phyloP scores from a whole-genome alignment of 305 asterid species.

The Fraxinus sp. region DNA sequence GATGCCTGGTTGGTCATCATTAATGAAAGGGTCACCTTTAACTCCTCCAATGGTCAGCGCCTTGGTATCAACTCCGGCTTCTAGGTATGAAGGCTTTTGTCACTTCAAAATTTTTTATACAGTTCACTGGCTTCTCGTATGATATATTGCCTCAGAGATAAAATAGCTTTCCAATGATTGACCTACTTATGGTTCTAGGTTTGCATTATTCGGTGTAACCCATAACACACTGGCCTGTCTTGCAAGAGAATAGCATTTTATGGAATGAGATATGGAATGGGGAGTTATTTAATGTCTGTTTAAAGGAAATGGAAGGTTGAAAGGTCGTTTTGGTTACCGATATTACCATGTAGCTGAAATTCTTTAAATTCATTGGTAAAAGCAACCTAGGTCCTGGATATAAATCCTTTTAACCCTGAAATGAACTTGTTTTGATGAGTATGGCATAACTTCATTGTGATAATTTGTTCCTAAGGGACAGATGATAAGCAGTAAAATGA shows the following conservation, averaged over 20 bases:
- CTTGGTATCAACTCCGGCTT: conserved; percentile 85
- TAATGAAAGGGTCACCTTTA: conserved; percentile 77
- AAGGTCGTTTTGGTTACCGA: neutral
- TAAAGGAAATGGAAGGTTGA: neutral
- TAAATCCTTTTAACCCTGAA: neutral
- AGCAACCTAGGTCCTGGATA: neutral
- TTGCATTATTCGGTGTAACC: conserved; percentile 9
- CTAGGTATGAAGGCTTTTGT: conserved; percentile 60
- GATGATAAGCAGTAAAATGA: conserved; percentile 12
- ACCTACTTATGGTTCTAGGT: conserved; percentile 4
- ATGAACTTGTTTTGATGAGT: neutral
- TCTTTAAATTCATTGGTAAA: neutral
- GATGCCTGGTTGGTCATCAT: conserved; percentile 85
- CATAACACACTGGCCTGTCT: conserved; percentile 11
- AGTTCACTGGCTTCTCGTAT: conserved; percentile 13
- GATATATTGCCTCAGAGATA: conserved; percentile 7
- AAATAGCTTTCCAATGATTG: neutral
- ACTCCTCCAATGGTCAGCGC: conserved; percentile 71
- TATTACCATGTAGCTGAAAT: conserved; percentile 6
- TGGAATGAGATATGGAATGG: neutral
- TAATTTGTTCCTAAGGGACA: conserved; percentile 12
- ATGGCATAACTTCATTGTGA: neutral
- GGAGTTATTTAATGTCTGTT: neutral
- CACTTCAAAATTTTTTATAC: conserved; percentile 15
- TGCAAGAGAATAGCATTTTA: conserved; percentile 13